Evolutionary conservation across 1,139 yeast species (phyloP), one percentile per base, ranked within the genome.

Genomic region (Magnusiomyces tetraspermus): DNA sequence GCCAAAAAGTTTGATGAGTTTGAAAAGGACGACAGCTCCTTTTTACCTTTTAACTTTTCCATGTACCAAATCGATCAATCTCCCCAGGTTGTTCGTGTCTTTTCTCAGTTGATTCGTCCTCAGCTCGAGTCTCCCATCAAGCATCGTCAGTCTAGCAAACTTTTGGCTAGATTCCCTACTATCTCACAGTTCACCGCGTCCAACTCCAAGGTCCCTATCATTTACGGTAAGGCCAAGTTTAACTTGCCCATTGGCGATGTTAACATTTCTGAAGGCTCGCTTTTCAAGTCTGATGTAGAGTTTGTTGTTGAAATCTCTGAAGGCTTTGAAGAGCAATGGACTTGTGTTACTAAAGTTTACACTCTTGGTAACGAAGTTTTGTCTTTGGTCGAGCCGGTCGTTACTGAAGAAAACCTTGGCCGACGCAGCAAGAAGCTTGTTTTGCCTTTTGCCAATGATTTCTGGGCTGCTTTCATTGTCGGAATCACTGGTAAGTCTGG

Each of bases 391-490:
- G 68, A 66, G 45, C 53, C 62, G 13, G 63, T 66, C n/a, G 59
- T 61, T 2, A 58, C 58, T 46, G 60, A 60, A 45, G 64, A 62
- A 49, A 59, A 60, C 51, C 52, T 61, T 19, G 55, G 60, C 26
- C 64, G 64, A 22, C 62, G 68, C 41, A 58, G 62, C 24, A 72
- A 69, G 53, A 64, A 65, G 48, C 59, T 69, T 15, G 58, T 51
- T 40, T 61, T 70, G 19, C 73, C 73, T 13, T 69, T 68, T 58
- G 65, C 71, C 19, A 60, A 65, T 22, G 73, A 70, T 52, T 70
- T 70, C 55, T 70, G 73, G 72, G 61, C 66, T 2, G 72, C 72
- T 21, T 70, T 70, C 55, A 58, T 70, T 42, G 60, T 60, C 30
- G 71, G 72, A 10, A 64, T 70, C 57, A 59, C 59, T 50, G 52